A percentile compares a stretch with the other conserved stretches of the same genome.
These are phyloP conservation scores for Macadamia tetraphylla DNA, from an alignment of 164 flowering plant genomes.

Conservation along the genomic window DNA sequence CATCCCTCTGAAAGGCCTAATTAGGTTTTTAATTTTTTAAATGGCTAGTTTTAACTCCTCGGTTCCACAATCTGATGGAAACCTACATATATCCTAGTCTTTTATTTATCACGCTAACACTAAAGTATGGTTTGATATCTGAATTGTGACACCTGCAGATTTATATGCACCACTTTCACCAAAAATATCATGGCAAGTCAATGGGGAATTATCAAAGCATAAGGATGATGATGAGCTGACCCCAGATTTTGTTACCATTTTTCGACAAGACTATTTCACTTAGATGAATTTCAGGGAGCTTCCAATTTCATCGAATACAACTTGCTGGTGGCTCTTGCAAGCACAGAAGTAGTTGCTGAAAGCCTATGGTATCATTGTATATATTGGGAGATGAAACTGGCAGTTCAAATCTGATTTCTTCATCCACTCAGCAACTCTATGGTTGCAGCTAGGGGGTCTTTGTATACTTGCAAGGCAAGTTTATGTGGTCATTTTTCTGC, in stretches of 20 bases:
- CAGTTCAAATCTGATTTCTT: neutral
- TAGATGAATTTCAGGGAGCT: slow-evolving; percentile 5
- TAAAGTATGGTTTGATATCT: no score
- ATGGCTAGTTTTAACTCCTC: no score
- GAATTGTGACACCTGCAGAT: slow-evolving; percentile 39
- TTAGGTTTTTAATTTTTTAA: no score
- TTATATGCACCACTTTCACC: slow-evolving; percentile 62
- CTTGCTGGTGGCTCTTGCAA: neutral
- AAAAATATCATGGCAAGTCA: slow-evolving; percentile 64
- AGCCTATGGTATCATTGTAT: neutral
- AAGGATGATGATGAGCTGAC: slow-evolving; percentile 55
- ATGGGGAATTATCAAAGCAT: slow-evolving; percentile 74
- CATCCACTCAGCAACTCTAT: neutral
- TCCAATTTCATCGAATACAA: neutral
- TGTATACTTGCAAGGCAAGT: slow-evolving; percentile 10
- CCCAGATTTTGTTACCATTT: slow-evolving; percentile 45
- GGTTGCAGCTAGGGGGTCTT: slow-evolving; percentile 5
- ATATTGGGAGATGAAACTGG: slow-evolving; percentile 1
- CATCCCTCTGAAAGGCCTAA: no score
- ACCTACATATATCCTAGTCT: no score
- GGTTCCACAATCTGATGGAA: no score
- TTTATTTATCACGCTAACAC: no score
- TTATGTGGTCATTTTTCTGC: neutral
- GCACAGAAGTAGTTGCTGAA: slow-evolving; percentile 2
- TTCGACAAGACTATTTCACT: slow-evolving; percentile 56